Conservation (phyloP, 2,329 filamentous ascomycete species). For the Epichloe gansuensis region DNA sequence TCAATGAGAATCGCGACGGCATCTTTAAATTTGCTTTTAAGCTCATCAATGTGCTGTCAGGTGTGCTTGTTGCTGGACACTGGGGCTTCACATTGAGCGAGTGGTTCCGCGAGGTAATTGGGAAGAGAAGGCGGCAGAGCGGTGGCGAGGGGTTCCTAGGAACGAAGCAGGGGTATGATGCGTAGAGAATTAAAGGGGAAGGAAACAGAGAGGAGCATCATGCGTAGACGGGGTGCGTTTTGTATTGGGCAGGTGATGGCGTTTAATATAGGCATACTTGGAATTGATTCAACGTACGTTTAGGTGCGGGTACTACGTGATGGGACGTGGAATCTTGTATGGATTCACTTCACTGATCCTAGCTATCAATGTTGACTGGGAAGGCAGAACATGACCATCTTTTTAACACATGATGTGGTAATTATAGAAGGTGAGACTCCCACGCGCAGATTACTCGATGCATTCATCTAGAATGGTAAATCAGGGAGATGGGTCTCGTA, state of each 20-base stretch:
- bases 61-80: constrained; percentile 83
- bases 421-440: too few species aligned
- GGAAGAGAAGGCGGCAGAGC: constrained; percentile 32
- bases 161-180: constrained; percentile 27
- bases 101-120: constrained; percentile 51
- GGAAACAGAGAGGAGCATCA: not conserved
- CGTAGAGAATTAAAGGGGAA: not conserved
- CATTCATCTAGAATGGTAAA: too few species aligned
- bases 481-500: too few species aligned
- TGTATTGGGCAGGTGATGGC: not conserved
- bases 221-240: not conserved
- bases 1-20: constrained; percentile 69
- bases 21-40: constrained; percentile 66
- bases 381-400: too few species aligned
- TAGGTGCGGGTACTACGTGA: not conserved
- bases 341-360: not conserved
- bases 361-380: too few species aligned
- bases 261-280: not conserved
- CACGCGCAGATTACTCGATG: too few species aligned
- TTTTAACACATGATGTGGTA: too few species aligned
- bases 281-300: not conserved
- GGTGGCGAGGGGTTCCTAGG: constrained; percentile 40
- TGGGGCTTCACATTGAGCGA: constrained; percentile 83
- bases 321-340: too few species aligned
- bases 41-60: constrained; percentile 80